phyloP scores from a whole-genome alignment of 73 alveolate species.

The Halteria grandinella region DNA sequence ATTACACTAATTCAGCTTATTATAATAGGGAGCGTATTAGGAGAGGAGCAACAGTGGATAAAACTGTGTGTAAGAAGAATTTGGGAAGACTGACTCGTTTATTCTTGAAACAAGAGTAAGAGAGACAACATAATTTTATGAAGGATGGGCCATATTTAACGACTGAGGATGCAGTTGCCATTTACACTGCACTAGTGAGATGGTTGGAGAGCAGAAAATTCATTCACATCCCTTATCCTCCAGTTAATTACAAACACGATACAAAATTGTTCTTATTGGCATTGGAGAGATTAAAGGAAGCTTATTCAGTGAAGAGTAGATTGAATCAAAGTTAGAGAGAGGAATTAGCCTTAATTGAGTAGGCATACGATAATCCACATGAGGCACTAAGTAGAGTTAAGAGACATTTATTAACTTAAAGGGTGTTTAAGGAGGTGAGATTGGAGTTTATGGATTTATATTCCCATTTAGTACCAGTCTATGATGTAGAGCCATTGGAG shows the following conservation, averaged over 20 bases:
- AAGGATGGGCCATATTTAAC: conserved; percentile 99
- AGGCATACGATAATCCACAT: conserved; percentile 99
- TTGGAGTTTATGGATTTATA: conserved; percentile 99
- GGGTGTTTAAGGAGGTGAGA: conserved; percentile 99
- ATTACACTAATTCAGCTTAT: conserved; percentile 99
- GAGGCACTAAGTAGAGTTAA: conserved; percentile 99
- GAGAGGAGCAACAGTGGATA: conserved; percentile 99
- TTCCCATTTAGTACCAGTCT: conserved; percentile 98
- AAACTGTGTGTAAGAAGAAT: conserved; percentile 99
- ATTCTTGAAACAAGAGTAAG: conserved; percentile 98
- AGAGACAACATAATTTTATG: conserved; percentile 98
- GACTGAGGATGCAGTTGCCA: conserved; percentile 99
- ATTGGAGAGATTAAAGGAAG: conserved; percentile 99
- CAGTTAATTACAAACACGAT: conserved; percentile 99
- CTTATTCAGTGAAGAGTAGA: conserved; percentile 94
- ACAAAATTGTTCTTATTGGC: conserved; percentile 98
- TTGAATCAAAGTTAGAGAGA: conserved; percentile 97
- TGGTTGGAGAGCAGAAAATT: conserved; percentile 99
- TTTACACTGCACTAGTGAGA: conserved; percentile 97
- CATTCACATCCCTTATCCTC: conserved; percentile 99
- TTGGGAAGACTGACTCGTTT: conserved; percentile 99
- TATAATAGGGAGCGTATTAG: conserved; percentile 99
- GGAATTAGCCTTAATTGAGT: conserved; percentile 99
- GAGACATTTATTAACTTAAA: conserved; percentile 97
- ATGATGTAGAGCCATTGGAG: conserved; percentile 99